Evolutionary conservation across 208 protist genomes (phyloP), one percentile per base, ranked within the genome.

Genomic region (Trypanosoma brucei): DNA sequence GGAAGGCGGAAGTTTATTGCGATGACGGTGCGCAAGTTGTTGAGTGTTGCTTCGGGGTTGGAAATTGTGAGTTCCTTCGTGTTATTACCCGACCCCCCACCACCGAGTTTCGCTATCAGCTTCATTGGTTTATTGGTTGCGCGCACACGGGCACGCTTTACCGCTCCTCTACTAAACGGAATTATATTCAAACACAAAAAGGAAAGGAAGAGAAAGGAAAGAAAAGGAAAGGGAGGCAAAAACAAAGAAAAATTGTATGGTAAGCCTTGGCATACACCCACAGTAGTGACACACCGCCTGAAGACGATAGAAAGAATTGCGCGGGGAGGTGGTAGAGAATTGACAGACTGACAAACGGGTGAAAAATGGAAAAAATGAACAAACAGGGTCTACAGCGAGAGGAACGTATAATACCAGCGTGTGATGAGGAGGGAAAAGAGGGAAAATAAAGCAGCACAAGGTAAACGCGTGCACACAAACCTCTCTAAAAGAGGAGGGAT

Each of bases 1-100:
- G 76, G 75, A 2, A 93, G 61, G 1, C 76, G 75, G 59, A 95
- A 91, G 72, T 84, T 78, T 11, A 95, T 81, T 4, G 86, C 80
- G 33, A 81, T 81, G 14, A 75, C 84, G 7, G 85, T 84, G 4
- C 89, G 83, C 45, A 95, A 49, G 51, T 81, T 92, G 33, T 76
- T 76, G 38, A 95, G 56, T 8, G 79, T 91, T 5, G 89, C 89
- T 1, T 65, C 70, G 8, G 89, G 83, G 59, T 95, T 91, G 14
- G 72, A 64, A 52, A 95, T 81, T 11, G 78, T 66, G 3, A 95
- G 61, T 59, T 93, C 84, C 72, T 91, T 85, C 50, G 67, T 86
- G n/a, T 62, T 54, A 13, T 62, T 68, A 56, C 69, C 68, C 14
- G 59, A 57, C 31, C 70, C 80, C 42, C 64, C 70, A 30, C 87